A percentile compares a stretch with the other conserved stretches of the same genome.
These are phyloP conservation scores for Vitis rotundifolia DNA, from an alignment of 164 flowering plant genomes.

Conservation along the genomic window DNA sequence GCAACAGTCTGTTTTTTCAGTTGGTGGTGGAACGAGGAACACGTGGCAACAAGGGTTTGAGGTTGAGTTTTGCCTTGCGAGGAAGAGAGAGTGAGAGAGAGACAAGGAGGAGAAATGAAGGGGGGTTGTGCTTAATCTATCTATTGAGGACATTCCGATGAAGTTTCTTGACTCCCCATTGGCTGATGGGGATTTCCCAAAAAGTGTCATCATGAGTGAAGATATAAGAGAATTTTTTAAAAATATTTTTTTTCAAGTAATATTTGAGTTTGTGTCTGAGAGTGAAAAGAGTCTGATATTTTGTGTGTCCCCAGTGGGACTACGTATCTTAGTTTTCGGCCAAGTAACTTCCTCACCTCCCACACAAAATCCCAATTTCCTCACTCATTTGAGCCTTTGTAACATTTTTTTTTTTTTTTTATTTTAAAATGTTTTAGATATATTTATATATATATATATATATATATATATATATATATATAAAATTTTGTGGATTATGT, in stretches of 20 bases:
- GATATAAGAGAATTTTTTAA: constrained; percentile 14
- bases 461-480: too few relatives aligned
- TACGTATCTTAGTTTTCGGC: constrained; percentile 20
- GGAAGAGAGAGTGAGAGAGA: constrained; percentile 10
- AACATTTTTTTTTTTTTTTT: too few relatives aligned
- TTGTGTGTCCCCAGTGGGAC: constrained; percentile 28
- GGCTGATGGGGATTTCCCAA: constrained; percentile 58
- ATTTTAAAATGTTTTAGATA: too few relatives aligned
- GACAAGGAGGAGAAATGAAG: not conserved
- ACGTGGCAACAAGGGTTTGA: constrained; percentile 57
- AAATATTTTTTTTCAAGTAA: constrained; percentile 9
- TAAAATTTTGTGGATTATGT: too few relatives aligned
- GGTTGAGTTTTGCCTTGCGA: constrained; percentile 28
- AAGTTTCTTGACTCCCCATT: constrained; percentile 60
- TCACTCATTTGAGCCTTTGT: not conserved
- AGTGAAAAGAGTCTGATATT: constrained; percentile 35
- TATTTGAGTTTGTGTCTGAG: constrained; percentile 15
- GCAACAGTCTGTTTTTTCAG: constrained; percentile 32
- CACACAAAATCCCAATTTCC: too few relatives aligned
- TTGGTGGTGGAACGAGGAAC: constrained; percentile 56
- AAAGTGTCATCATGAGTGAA: constrained; percentile 11
- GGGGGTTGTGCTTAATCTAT: constrained; percentile 23
- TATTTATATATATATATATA: too few relatives aligned
- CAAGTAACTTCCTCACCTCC: not conserved
- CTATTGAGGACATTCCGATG: constrained; percentile 39